Evolutionary conservation across 176 grass and related monocot species (phyloP).

Genomic region (Zoysia pacifica): DNA sequence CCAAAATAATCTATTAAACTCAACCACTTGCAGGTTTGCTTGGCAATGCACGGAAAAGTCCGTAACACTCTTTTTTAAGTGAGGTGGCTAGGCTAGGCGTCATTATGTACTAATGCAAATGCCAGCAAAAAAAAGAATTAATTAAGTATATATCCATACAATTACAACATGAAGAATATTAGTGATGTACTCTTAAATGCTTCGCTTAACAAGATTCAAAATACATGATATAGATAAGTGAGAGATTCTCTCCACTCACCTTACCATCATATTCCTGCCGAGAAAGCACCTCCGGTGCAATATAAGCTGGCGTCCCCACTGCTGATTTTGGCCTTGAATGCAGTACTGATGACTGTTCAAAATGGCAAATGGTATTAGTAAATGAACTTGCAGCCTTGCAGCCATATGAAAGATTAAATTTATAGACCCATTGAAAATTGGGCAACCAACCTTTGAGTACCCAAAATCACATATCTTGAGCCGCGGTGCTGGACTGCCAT

Average conservation of each 20-base stretch:
- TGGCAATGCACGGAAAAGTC: neutral
- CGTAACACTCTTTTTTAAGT: neutral
- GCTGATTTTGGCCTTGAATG: slow-evolving; percentile 91
- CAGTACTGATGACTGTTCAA: slow-evolving; percentile 68
- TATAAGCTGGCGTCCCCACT: slow-evolving; percentile 80
- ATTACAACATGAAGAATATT: slow-evolving; percentile 20
- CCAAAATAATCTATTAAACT: slow-evolving; percentile 31
- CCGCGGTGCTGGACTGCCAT: slow-evolving; percentile 58
- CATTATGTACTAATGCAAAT: slow-evolving; percentile 23
- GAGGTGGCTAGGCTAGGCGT: neutral
- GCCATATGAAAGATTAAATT: slow-evolving; percentile 14
- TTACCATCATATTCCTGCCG: slow-evolving; percentile 77
- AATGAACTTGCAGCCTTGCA: neutral
- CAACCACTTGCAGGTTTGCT: neutral
- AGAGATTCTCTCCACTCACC: slow-evolving; percentile 45
- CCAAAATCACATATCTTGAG: slow-evolving; percentile 93
- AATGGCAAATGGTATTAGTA: slow-evolving; percentile 23
- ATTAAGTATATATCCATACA: neutral
- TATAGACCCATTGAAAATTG: neutral
- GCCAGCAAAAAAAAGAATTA: slow-evolving; percentile 6
- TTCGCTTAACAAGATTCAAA: slow-evolving; percentile 26
- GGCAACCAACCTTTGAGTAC: slow-evolving; percentile 66
- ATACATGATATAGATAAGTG: slow-evolving; percentile 13
- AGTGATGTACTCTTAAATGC: neutral
- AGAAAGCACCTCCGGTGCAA: slow-evolving; percentile 73